A percentile compares a stretch with the other conserved stretches of the same genome.
These are phyloP conservation scores for Diaporthe helianthi DNA, from an alignment of 2,329 filamentous ascomycete genomes.

Conservation along the genomic window DNA sequence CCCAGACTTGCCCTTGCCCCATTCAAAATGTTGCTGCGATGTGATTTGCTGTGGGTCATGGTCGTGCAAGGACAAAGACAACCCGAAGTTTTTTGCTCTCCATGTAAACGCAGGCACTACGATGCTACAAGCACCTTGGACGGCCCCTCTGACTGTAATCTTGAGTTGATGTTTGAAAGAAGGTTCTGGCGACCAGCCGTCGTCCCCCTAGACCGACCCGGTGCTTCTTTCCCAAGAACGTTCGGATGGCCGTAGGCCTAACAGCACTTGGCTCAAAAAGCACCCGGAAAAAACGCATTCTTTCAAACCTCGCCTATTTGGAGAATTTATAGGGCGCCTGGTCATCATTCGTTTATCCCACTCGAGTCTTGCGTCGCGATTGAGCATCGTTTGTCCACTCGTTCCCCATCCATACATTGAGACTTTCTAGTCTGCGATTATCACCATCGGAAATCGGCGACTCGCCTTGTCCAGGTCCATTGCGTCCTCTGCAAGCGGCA, in stretches of 20 bases:
- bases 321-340: not conserved
- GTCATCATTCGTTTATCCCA: not conserved
- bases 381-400: not conserved
- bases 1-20: not conserved
- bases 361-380: not conserved
- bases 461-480: not conserved
- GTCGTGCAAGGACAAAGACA: not conserved
- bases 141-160: not conserved
- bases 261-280: not conserved
- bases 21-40: not conserved
- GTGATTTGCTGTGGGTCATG: not conserved
- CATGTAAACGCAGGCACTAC: not conserved
- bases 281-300: not conserved
- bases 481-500: not conserved
- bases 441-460: not conserved
- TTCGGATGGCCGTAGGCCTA: not conserved
- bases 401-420: not conserved
- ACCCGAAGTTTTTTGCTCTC: not conserved
- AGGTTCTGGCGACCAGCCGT: not conserved
- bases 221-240: constrained; percentile 20
- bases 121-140: not conserved
- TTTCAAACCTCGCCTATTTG: not conserved
- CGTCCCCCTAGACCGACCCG: not conserved
- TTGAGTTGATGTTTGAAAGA: not conserved
- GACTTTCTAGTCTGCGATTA: not conserved